A percentile compares a stretch with the other conserved stretches of the same genome.
phyloP scores from a whole-genome alignment of 306 rosid genomes.

The Fagus crenata region DNA sequence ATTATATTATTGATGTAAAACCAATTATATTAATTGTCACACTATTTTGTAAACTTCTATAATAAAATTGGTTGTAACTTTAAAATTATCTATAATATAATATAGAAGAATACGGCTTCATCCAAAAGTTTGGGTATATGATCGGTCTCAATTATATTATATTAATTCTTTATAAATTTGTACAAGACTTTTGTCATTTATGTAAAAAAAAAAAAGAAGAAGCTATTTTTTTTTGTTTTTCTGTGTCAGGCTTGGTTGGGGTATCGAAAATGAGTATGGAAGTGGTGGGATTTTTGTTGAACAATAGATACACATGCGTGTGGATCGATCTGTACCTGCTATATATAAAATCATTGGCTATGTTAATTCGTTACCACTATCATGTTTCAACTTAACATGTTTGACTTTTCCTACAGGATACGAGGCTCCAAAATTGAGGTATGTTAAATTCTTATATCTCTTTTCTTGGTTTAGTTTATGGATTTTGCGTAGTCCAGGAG shows the following conservation, averaged over 20 bases:
- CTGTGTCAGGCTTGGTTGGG: not conserved
- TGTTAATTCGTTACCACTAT: not conserved
- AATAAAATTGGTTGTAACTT: no score
- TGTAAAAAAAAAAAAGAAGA: no score
- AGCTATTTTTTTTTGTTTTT: not conserved
- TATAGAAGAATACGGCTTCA: no score
- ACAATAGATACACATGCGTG: not conserved
- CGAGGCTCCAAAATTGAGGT: conserved; percentile 84
- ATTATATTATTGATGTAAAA: no score
- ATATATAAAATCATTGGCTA: not conserved
- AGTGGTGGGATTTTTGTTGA: not conserved
- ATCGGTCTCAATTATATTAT: no score
- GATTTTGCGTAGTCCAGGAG: not conserved
- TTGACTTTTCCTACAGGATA: conserved; percentile 55
- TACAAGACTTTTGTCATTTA: not conserved
- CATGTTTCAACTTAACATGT: conserved; percentile 14
- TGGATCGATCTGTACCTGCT: not conserved
- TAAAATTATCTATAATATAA: no score
- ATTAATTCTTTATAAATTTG: no score
- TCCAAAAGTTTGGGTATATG: no score
- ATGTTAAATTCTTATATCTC: not conserved
- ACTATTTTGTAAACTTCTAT: no score
- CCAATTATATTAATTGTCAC: no score
- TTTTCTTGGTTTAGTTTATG: not conserved
- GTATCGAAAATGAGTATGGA: not conserved